Conservation (phyloP, 2,329 filamentous ascomycete genomes). For the Hymenoscyphus infarciens region DNA sequence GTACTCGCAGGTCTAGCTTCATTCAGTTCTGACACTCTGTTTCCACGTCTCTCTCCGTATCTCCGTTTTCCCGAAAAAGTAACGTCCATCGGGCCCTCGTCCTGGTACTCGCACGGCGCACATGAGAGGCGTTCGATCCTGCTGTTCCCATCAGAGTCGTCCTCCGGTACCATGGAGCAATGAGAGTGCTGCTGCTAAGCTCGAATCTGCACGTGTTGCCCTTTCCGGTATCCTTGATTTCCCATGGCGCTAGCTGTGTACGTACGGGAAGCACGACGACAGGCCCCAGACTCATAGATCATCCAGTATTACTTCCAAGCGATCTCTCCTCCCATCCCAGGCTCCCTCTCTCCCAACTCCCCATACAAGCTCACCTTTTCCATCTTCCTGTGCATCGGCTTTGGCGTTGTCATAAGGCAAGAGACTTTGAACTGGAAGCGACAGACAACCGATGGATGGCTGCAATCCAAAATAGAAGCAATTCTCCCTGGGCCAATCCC, state of each 20-base stretch:
- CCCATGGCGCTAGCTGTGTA: constrained; percentile 14
- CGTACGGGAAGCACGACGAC: constrained; percentile 11
- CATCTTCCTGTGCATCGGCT: neutral
- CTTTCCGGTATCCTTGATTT: constrained; percentile 10
- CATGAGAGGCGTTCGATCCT: constrained; percentile 11
- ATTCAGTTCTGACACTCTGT: neutral
- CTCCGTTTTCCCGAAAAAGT: neutral
- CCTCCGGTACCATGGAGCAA: constrained; percentile 4
- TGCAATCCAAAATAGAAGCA: constrained; percentile 1
- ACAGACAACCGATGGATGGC: neutral
- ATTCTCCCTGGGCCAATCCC: neutral
- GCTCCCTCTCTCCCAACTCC: neutral
- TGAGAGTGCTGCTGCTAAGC: neutral
- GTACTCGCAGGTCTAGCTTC: neutral
- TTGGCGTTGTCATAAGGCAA: neutral
- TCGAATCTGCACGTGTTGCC: constrained; percentile 12
- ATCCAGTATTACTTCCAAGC: constrained; percentile 9
- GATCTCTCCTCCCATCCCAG: constrained; percentile 10
- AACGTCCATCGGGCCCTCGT: neutral
- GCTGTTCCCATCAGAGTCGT: constrained; percentile 1
- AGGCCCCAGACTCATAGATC: neutral
- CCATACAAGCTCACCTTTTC: neutral
- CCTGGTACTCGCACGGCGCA: neutral
- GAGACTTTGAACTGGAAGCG: neutral
- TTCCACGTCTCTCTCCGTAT: no score